These are phyloP conservation scores for Periconia macrospinosa DNA, from an alignment of 2,329 filamentous ascomycete species.

Conservation along the genomic window DNA sequence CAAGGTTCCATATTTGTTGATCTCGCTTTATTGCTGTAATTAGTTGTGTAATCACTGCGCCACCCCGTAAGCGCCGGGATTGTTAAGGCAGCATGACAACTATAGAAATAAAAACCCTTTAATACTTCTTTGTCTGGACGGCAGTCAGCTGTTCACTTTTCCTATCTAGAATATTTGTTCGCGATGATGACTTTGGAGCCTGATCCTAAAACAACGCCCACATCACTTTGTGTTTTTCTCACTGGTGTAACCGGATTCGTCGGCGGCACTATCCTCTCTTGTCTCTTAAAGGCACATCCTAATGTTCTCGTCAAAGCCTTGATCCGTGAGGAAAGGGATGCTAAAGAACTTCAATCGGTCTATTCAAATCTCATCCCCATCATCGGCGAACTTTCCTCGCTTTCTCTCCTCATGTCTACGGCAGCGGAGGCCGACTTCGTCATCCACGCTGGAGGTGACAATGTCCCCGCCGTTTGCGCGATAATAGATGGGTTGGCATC, in stretches of 20 bases:
- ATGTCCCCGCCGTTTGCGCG: slow-evolving; percentile 11
- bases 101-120: slow-evolving; percentile 10
- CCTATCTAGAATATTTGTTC: slow-evolving; percentile 12
- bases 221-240: slow-evolving; percentile 15
- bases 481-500: slow-evolving; percentile 15
- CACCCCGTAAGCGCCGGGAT: too few relatives aligned
- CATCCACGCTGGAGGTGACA: slow-evolving; percentile 13
- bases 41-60: too few relatives aligned
- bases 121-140: slow-evolving; percentile 9
- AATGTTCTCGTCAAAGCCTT: slow-evolving; percentile 13
- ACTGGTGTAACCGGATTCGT: slow-evolving; percentile 16
- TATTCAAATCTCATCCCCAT: slow-evolving; percentile 17
- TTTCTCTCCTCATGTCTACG: slow-evolving; percentile 14
- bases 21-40: too few relatives aligned
- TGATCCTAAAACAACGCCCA: slow-evolving; percentile 15
- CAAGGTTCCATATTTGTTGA: too few relatives aligned
- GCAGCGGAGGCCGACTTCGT: slow-evolving; percentile 15
- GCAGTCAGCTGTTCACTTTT: slow-evolving; percentile 10
- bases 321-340: slow-evolving; percentile 13
- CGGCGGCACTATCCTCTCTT: slow-evolving; percentile 16
- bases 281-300: slow-evolving; percentile 14
- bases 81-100: slow-evolving; percentile 7
- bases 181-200: slow-evolving; percentile 11
- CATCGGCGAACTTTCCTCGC: slow-evolving; percentile 14
- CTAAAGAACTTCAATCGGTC: slow-evolving; percentile 16